phyloP scores from a whole-genome alignment of 164 flowering plant genomes.

The Chimonanthus praecox region DNA sequence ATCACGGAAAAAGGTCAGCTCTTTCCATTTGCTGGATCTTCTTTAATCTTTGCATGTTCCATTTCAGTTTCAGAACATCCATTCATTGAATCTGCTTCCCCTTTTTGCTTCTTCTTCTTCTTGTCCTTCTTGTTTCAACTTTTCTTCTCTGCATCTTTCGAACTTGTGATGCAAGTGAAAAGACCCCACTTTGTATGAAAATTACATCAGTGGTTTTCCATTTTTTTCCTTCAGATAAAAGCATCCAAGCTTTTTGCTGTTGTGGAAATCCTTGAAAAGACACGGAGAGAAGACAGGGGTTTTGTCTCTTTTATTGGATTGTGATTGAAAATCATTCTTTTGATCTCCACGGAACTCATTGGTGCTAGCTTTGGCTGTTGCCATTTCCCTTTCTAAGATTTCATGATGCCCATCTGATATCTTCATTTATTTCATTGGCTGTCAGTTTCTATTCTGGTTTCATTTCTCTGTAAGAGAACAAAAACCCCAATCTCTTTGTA shows the following conservation, averaged over 20 bases:
- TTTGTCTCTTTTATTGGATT: neutral
- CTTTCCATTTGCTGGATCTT: neutral
- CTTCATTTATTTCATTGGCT: neutral
- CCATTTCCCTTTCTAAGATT: neutral
- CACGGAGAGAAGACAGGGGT: constrained; percentile 1
- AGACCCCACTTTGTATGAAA: neutral
- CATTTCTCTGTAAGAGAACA: neutral
- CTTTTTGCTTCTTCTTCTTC: neutral
- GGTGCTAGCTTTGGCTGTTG: constrained; percentile 11
- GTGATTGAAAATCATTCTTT: neutral
- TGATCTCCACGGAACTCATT: neutral
- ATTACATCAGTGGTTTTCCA: neutral
- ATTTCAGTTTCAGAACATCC: constrained; percentile 2
- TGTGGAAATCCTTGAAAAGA: neutral
- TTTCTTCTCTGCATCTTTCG: neutral
- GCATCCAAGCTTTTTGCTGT: neutral
- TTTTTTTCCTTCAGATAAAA: neutral
- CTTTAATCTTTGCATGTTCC: neutral
- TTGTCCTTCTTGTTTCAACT: neutral
- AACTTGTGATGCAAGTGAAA: neutral
- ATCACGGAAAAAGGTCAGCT: constrained; percentile 6
- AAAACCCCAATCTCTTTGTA: neutral
- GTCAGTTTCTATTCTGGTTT: neutral
- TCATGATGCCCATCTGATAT: constrained; percentile 4
- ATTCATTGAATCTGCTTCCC: neutral